Base-by-base conservation (phyloP, 1,284 basidiomycete species). In the Agroathelia rolfsii region DNA sequence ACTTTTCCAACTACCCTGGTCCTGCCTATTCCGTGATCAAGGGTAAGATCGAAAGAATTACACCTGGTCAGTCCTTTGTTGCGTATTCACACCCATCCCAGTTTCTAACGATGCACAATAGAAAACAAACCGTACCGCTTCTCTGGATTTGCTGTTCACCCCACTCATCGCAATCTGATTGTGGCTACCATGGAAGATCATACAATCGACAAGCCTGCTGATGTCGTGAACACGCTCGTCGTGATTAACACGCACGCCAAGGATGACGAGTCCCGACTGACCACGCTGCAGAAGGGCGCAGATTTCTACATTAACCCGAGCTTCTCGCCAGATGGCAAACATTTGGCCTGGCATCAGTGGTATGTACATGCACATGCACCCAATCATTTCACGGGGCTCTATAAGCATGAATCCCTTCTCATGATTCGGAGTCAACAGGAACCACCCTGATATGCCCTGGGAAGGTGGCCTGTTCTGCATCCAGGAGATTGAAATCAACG, bases 391-490 rank as follows among this genome's bases (percentile, higher is more conserved):
- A n/a, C n/a, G n/a, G n/a, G n/a, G n/a, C n/a, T n/a, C n/a, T n/a
- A n/a, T n/a, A n/a, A n/a, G n/a, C n/a, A n/a, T n/a, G n/a, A n/a
- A n/a, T n/a, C n/a, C n/a, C n/a, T n/a, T n/a, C n/a, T n/a, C n/a
- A n/a, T n/a, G n/a, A n/a, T n/a, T n/a, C n/a, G n/a, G n/a, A n/a
- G n/a, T n/a, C n/a, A n/a, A n/a, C n/a, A n/a, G n/a, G n/a, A n/a
- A n/a, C 40, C 76, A 78, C 41, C 85, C 85, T 0, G 73, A 83
- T 46, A 87, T 88, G 85, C 82, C 84, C 13, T 88, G 81, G 77
- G 75, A 84, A 44, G 77, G 74, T 12, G 65, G 71, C 0, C 59
- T 77, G 45, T 57, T 87, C 23, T 61, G 66, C 43, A 51, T 80
- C 15, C 77, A n/a, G n/a, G n/a, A n/a, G n/a, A n/a, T 69, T 0